Base-by-base conservation (phyloP, 1,139 yeast genomes). In the Scheffersomyces lignicola region DNA sequence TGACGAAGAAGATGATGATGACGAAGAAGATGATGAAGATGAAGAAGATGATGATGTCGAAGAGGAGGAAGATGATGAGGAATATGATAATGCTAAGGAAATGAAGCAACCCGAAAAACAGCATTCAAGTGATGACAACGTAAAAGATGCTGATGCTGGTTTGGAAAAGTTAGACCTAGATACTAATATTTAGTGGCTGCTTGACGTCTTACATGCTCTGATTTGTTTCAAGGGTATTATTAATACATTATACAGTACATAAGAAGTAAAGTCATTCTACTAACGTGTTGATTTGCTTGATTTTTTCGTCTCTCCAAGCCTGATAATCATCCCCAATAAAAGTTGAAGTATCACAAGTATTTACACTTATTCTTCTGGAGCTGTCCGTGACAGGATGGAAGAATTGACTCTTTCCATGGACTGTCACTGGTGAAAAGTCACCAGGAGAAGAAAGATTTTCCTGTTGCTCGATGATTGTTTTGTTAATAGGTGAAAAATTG, bases 21-120 rank as follows among this genome's bases (percentile, higher is more conserved):
- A 56, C 22, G 63, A 55, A 3, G 65, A 60, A 15, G 68, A 62
- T 10, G 65, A 61, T 6, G 61, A 55, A 16, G 72, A 67, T 3
- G 70, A 69, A 9, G 74, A 65, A 2, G 73, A 65, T 10, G 70
- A 64, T 9, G 70, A 67, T 8, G 76, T 69, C n/a, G 73, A 67
- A 14, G 72, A 65, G 12, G 73, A 68, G 16, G 74, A 69, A 12
- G 74, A 66, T 10, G 71, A 65, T 21, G 67, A 65, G 14, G 70
- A 63, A 7, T 7, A 20, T 20, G 8, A 20, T 20, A 9, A 20
- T 24, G 24, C 17, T 24, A 31, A 12, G 27, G 15, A 24, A 32
- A 25, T 11, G 31, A 18, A 11, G 15, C 36, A n/a, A 31, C 25
- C 30, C 28, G 29, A 14, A 29, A 33, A 14, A 5, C 25, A 7